phyloP scores from a whole-genome alignment of 805 yeast species.

The Kodamaea jinghongensis region DNA sequence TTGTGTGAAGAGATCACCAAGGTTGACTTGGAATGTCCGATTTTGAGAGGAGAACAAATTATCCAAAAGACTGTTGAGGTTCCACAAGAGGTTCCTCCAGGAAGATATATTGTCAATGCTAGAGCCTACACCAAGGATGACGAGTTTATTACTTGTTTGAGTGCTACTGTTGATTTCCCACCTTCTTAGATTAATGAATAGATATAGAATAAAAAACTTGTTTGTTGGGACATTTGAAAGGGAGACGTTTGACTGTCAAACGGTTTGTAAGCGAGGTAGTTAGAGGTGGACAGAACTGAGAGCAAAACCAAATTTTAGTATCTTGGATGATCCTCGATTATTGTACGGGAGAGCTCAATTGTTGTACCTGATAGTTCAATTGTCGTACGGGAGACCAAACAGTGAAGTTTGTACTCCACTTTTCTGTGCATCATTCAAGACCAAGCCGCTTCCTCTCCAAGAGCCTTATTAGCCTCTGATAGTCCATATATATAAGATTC shows the following conservation, averaged over 20 bases:
- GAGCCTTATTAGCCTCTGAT: too few species aligned
- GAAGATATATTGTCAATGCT: constrained; percentile 81
- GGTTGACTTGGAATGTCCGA: constrained; percentile 84
- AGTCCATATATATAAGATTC: too few species aligned
- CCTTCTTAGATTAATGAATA: constrained; percentile 12
- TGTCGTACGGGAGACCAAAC: too few species aligned
- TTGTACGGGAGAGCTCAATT: too few species aligned
- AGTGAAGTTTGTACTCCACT: too few species aligned
- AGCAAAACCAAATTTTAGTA: too few species aligned
- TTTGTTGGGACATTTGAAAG: neutral
- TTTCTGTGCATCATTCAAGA: too few species aligned
- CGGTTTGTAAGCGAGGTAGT: neutral
- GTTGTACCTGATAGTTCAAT: too few species aligned
- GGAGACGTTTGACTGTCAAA: neutral
- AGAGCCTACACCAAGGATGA: constrained; percentile 88
- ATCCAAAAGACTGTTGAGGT: constrained; percentile 73
- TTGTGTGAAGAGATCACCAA: constrained; percentile 83
- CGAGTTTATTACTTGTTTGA: constrained; percentile 76
- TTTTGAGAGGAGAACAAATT: constrained; percentile 63
- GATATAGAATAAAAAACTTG: neutral
- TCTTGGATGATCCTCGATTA: too few species aligned
- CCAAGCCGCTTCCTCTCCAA: too few species aligned
- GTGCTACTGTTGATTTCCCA: constrained; percentile 65
- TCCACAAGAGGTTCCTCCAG: constrained; percentile 94
- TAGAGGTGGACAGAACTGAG: too few species aligned